Evolutionary conservation across 129 eudicot species (phyloP), one percentile per base, ranked within the genome.

Genomic region (Arctium minus): DNA sequence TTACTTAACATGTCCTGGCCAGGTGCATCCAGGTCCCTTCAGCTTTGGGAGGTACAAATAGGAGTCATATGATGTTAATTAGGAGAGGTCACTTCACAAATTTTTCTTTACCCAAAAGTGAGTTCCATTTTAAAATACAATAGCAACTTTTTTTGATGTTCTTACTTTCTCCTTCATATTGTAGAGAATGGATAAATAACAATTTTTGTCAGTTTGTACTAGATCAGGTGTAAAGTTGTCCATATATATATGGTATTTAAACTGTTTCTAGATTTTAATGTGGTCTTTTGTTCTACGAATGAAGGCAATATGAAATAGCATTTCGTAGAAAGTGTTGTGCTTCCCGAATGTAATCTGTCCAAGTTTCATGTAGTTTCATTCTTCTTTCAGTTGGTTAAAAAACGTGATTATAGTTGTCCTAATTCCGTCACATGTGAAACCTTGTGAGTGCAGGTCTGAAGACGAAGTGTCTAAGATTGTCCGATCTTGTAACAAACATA

Each of bases 401-500:
- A 11, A 48, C 17, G 17, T 48, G 17, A 48, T 60, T 60, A 18
- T 81, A 73, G 74, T 8, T 8, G 42, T 50, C n/a, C 48, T 33
- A 71, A 8, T 68, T 78, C 73, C 36, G 11, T 72, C 73, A 56
- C 68, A 53, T 6, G 30, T 46, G 39, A 39, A 81, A 72, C 36
- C 64, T 62, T 73, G 72, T 88, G 64, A 72, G 22, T 86, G 92
- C 94, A 95, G 97, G 89, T 90, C 98, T 74, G 94, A 96, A 80
- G 92, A 89, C 5, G 96, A 96, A 79, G 98, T 96, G 80, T 96
- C 97, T 65, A 88, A 85, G 88, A 93, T 93, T 53, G 91, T 93
- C 76, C 88, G 86, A 62, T 86, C 94, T 29, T 96, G 99, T 82
- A 89, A 96, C 88, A 81, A 82, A 69, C 86, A 93, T 76, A 91